A percentile compares a stretch with the other conserved stretches of the same genome.
phyloP scores from a whole-genome alignment of 2,329 filamentous ascomycete genomes.

The Thelonectria olida region DNA sequence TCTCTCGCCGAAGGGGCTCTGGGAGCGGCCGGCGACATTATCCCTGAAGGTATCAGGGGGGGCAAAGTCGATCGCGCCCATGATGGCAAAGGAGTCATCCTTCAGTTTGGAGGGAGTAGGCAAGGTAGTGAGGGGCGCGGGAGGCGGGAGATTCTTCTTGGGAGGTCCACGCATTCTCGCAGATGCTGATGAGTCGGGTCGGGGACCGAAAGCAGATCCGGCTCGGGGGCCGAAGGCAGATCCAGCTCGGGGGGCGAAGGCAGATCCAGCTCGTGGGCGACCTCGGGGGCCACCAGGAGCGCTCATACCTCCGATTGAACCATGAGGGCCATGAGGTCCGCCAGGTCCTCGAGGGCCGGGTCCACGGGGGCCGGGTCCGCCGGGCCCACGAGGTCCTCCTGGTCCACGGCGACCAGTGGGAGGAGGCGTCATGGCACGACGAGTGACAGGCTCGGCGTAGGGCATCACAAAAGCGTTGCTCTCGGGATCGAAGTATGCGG shows the following conservation, averaged over 20 bases:
- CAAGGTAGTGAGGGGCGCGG: slow-evolving; percentile 75
- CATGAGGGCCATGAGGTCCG: slow-evolving; percentile 51
- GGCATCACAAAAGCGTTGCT: slow-evolving; percentile 79
- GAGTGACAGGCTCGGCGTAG: slow-evolving; percentile 84
- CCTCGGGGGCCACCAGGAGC: slow-evolving; percentile 59
- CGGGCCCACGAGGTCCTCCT: slow-evolving; percentile 38
- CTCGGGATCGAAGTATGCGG: slow-evolving; percentile 72
- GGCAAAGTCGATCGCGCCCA: slow-evolving; percentile 82
- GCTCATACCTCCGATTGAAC: slow-evolving; percentile 60
- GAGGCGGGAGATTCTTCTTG: slow-evolving; percentile 71
- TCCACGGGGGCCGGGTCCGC: slow-evolving; percentile 38
- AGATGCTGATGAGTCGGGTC: slow-evolving; percentile 73
- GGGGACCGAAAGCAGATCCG: slow-evolving; percentile 58
- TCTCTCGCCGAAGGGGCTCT: slow-evolving; percentile 71
- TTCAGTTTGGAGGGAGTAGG: slow-evolving; percentile 87
- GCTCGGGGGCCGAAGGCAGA: slow-evolving; percentile 62
- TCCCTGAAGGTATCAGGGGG: slow-evolving; percentile 76
- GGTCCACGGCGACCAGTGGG: slow-evolving; percentile 63
- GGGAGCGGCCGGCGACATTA: slow-evolving; percentile 73
- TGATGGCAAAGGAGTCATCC: slow-evolving; percentile 79
- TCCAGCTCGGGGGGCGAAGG: slow-evolving; percentile 62
- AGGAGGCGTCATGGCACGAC: slow-evolving; percentile 95
- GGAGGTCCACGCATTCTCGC: slow-evolving; percentile 50
- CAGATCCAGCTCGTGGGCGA: slow-evolving; percentile 63
- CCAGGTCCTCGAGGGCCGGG: slow-evolving; percentile 36